A percentile compares a stretch with the other conserved stretches of the same genome.
phyloP scores from a whole-genome alignment of 192 early-diverging fungal species.

The Oehlia diaphana region DNA sequence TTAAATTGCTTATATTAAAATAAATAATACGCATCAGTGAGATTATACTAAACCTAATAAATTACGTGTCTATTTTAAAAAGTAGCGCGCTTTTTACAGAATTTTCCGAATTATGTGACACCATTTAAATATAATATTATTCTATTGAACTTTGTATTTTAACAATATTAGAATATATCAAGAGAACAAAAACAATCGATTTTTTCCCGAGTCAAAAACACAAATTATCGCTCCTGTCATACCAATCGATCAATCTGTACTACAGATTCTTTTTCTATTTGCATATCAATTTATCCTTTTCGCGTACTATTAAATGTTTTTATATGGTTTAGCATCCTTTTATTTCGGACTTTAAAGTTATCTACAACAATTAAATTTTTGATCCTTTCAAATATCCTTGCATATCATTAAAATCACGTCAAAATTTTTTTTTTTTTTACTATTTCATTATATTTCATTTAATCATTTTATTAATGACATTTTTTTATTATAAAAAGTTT shows the following conservation, averaged over 20 bases:
- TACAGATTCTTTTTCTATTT: neutral
- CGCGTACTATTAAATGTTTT: neutral
- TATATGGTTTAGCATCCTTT: neutral
- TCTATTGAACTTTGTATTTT: neutral
- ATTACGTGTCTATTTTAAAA: neutral
- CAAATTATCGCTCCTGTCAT: neutral
- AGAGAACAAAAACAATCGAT: neutral
- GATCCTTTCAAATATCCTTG: neutral
- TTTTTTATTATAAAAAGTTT: too few relatives aligned
- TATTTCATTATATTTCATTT: too few relatives aligned
- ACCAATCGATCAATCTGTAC: neutral
- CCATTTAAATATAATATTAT: neutral
- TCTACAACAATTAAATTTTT: neutral
- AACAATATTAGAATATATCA: neutral
- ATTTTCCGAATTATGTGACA: neutral
- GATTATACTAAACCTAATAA: neutral
- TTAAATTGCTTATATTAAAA: too few relatives aligned
- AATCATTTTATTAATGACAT: too few relatives aligned
- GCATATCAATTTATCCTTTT: neutral
- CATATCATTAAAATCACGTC: neutral
- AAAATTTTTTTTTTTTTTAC: too few relatives aligned
- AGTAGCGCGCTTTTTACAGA: neutral
- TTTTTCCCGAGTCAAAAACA: neutral
- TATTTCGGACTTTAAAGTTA: too few relatives aligned
- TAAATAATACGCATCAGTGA: neutral